Base-by-base conservation (phyloP, 2,329 filamentous ascomycete species). In the Colletotrichum magnum region DNA sequence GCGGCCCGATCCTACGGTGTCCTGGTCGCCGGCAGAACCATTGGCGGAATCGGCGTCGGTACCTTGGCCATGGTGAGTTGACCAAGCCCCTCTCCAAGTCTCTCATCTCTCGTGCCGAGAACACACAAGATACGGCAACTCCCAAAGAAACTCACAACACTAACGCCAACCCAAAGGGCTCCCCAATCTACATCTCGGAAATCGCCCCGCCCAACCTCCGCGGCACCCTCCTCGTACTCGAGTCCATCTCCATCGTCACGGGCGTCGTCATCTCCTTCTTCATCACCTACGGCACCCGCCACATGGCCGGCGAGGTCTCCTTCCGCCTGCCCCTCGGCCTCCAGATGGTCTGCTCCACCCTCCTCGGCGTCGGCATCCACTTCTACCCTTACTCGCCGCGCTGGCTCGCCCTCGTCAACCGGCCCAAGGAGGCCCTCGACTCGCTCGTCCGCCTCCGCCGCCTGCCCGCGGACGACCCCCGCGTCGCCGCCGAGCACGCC, bases 241-340 rank as follows among this genome's bases (percentile, higher is more conserved):
- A 87, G 73, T 78, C 79, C 4, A 82, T 88, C 72, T 85, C 81
- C 4, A 79, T 88, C 67, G 85, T 87, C 51, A 83, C 84, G 58
- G 89, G 86, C 5, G 84, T 83, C 59, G 82, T 87, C 7, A 78
- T 87, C 41, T 83, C 85, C 2, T 89, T 83, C 73, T 89, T 85
- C 83, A 86, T 86, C 41, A 86, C 85, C 0, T 89, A 87, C 66
- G 87, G 82, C 2, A 87, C 85, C 1, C 77, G 79, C 6, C 78
- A 80, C 70, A 80, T 86, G 56, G 68, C 77, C 0, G 74, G 79
- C 43, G 79, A 84, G 72, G 79, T 78, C 73, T 75, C 79, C 3
- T 86, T 82, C 74, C 79, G 84, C 7, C 77, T 87, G 0, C 85
- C 85, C 0, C 85, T 86, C 64, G 77, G 81, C 3, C 75, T 86